Conservation (phyloP, 306 rosid genomes). For the Bauhinia variegata region DNA sequence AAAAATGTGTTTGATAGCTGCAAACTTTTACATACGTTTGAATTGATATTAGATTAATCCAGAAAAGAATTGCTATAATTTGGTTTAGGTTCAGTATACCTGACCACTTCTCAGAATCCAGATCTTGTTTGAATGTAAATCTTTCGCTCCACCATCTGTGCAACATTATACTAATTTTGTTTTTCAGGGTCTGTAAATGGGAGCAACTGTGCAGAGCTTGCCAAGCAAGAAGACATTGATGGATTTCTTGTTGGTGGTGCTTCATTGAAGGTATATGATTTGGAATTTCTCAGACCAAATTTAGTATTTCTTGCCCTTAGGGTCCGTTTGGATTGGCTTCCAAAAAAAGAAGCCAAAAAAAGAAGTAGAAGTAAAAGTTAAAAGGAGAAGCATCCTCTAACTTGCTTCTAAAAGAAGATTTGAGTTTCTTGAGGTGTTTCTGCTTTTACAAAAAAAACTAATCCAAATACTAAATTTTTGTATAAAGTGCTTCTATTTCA, state of each 20-base stretch:
- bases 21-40: no score
- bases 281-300: slow-evolving; percentile 10
- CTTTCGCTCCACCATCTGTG: neutral
- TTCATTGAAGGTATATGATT: slow-evolving; percentile 76
- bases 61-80: slow-evolving; percentile 9
- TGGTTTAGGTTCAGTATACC: slow-evolving; percentile 13
- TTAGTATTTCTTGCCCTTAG: neutral
- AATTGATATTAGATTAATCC: slow-evolving; percentile 18
- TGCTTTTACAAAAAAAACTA: no score
- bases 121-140: slow-evolving; percentile 11
- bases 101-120: neutral
- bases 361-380: no score
- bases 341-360: no score
- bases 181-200: slow-evolving; percentile 92
- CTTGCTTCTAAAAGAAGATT: no score
- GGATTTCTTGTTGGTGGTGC: slow-evolving; percentile 99
- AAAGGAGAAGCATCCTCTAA: no score
- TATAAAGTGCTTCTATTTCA: no score
- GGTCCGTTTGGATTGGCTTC: no score
- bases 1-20: neutral
- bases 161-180: slow-evolving; percentile 8
- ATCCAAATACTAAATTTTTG: no score
- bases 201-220: slow-evolving; percentile 85
- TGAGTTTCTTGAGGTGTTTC: no score
- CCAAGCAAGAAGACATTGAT: slow-evolving; percentile 94